Base-by-base conservation (phyloP, 2,329 filamentous ascomycete genomes). In the Paecilomyces formosus region DNA sequence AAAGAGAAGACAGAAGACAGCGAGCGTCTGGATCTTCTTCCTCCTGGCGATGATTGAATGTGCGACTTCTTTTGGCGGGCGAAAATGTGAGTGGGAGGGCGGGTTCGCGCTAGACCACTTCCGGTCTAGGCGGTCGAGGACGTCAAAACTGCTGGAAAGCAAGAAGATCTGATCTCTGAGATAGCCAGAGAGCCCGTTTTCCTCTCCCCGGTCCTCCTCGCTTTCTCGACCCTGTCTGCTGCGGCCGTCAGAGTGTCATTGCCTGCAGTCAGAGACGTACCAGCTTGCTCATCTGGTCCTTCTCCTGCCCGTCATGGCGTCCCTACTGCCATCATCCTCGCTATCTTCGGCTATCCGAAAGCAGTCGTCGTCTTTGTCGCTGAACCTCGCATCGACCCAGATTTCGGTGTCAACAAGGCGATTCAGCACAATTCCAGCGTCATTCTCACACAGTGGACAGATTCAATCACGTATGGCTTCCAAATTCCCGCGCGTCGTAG, bases 331-430 rank as follows among this genome's bases (percentile, higher is more conserved):
- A 57, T 69, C 68, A 54, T 63, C 68, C 55, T 64, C 71, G 62
- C 64, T 68, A 57, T 66, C 64, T 52, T 69, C 73, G 57, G 66
- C 68, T 54, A 64, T 71, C 65, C 72, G 71, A 65, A 73, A 65
- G 60, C 72, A 73, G 65, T 68, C 39, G 39, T 65, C 55, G 67
- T 68, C 31, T 58, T 62, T 33, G 61, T 73, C 55, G 65, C 60
- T 55, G 60, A 45, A 45, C n/a, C 39, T 45, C 39, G 18, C 39
- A 45, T 18, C 39, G 18, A 21, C 39, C 39, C 39, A 45, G 39
- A 45, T 18, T 7, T 9, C n/a, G n/a, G 15, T 18, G n/a, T 45
- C 39, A 45, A 45, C 13, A 6, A 45, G 39, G 9, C 39, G 39
- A 6, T 45, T 45, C 39, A 45, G 39, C 39, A 45, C 39, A 18